Conservation (phyloP, 2,329 filamentous ascomycete genomes). For the Fusarium sp. region DNA sequence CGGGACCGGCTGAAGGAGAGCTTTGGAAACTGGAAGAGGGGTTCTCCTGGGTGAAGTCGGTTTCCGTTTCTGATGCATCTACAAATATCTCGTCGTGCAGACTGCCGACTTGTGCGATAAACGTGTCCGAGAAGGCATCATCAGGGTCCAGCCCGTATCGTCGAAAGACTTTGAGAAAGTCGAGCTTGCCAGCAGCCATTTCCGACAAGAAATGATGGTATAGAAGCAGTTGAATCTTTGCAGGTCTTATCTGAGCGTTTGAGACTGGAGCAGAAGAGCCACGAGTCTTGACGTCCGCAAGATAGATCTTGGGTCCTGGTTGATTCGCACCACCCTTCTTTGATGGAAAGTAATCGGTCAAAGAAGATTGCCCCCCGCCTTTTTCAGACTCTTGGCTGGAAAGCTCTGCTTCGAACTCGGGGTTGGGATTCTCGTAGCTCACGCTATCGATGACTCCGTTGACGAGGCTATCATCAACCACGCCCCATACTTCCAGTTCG, state of each 20-base stretch:
- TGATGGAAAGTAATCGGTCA: conserved; percentile 57
- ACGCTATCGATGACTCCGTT: conserved; percentile 92
- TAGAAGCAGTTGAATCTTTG: conserved; percentile 87
- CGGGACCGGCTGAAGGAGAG: conserved; percentile 44
- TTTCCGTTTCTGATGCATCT: conserved; percentile 58
- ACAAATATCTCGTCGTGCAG: conserved; percentile 75
- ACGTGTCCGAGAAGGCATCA: conserved; percentile 78
- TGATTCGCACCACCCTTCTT: conserved; percentile 19
- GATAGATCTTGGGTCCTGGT: conserved; percentile 65
- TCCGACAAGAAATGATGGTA: conserved; percentile 88
- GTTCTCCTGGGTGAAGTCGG: conserved; percentile 17
- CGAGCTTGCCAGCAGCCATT: conserved; percentile 77
- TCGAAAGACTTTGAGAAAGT: conserved; percentile 75
- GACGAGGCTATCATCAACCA: conserved; percentile 83
- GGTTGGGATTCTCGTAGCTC: conserved; percentile 80
- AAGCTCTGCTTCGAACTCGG: conserved; percentile 73
- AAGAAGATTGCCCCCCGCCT: conserved; percentile 52
- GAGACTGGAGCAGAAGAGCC: conserved; percentile 73
- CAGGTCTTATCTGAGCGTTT: conserved; percentile 76
- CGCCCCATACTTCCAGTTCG: conserved; percentile 87
- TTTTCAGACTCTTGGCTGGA: conserved; percentile 50
- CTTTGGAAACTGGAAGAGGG: conserved; percentile 35
- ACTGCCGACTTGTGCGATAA: conserved; percentile 79
- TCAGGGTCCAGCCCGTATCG: conserved; percentile 78
- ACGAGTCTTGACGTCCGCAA: conserved; percentile 91